These are phyloP conservation scores for Acacia melanoxylon DNA, from an alignment of 306 rosid species.

Conservation along the genomic window DNA sequence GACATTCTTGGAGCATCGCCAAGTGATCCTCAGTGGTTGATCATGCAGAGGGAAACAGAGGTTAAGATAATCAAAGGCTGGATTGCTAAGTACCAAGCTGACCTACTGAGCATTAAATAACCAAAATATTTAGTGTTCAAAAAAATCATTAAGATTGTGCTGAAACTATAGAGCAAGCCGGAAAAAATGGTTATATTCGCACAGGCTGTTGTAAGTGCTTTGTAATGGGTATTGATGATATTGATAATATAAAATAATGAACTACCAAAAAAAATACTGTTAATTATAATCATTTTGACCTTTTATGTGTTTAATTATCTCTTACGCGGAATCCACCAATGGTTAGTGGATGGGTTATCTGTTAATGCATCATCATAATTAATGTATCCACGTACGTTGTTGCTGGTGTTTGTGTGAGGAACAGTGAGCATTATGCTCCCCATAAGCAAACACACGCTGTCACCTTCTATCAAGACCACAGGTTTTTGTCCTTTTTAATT, in stretches of 20 bases:
- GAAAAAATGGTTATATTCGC: neutral
- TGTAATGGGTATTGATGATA: neutral
- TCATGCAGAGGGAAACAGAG: slow-evolving; percentile 47
- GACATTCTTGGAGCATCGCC: slow-evolving; percentile 33
- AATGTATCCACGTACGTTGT: neutral
- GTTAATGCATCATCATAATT: neutral
- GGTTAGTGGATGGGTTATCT: neutral
- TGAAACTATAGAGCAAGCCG: neutral
- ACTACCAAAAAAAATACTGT: neutral
- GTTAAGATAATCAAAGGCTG: slow-evolving; percentile 46
- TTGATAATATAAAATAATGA: neutral
- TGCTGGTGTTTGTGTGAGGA: slow-evolving; percentile 29
- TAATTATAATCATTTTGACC: neutral
- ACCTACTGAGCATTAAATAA: slow-evolving; percentile 29
- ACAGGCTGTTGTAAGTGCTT: neutral
- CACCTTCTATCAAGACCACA: neutral
- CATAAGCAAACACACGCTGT: neutral
- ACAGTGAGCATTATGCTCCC: neutral
- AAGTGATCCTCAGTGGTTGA: slow-evolving; percentile 58
- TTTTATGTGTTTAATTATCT: neutral
- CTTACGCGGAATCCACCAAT: slow-evolving; percentile 39
- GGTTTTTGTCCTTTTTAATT: neutral
- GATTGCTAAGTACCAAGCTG: slow-evolving; percentile 45
- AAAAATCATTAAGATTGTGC: neutral
- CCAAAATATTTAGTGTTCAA: slow-evolving; percentile 15